These are phyloP conservation scores for Diaporthe helianthi DNA, from an alignment of 2,329 filamentous ascomycete genomes.

Conservation along the genomic window DNA sequence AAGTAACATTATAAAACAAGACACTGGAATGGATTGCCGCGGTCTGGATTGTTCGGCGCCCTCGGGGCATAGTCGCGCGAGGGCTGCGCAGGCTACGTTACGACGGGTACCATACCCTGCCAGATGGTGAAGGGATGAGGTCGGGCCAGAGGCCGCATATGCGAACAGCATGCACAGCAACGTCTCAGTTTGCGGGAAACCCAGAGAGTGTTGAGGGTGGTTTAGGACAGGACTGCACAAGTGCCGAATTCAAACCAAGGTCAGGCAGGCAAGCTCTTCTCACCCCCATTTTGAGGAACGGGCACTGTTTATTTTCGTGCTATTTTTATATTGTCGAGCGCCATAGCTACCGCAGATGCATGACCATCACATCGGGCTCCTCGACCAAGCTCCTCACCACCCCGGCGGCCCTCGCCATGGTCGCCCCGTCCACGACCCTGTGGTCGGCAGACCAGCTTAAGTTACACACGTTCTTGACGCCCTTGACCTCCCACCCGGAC, in stretches of 20 bases:
- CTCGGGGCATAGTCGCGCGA: constrained; percentile 6
- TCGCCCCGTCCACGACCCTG: constrained; percentile 91
- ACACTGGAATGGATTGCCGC: not conserved
- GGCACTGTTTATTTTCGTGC: not conserved
- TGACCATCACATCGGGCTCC: constrained; percentile 84
- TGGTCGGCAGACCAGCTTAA: constrained; percentile 98
- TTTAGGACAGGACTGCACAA: not conserved
- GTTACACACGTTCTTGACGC: constrained; percentile 73
- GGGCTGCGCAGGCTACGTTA: not conserved
- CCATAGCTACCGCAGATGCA: constrained; percentile 74
- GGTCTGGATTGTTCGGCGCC: not conserved
- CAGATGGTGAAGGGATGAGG: not conserved
- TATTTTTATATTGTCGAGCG: not conserved
- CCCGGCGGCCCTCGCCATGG: constrained; percentile 89
- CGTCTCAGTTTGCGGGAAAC: not conserved
- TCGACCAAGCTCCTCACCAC: constrained; percentile 80
- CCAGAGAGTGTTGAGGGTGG: not conserved
- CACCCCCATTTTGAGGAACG: not conserved
- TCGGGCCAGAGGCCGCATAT: constrained; percentile 9
- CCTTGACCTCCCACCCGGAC: constrained; percentile 42
- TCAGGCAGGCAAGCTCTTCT: not conserved
- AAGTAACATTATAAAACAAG: not conserved
- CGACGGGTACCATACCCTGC: constrained; percentile 2
- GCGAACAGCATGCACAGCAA: constrained; percentile 1
- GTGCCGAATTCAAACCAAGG: not conserved